Evolutionary conservation across 805 yeast genomes (phyloP), one percentile per base, ranked within the genome.

Genomic region (Barnettozyma sucrosica): DNA sequence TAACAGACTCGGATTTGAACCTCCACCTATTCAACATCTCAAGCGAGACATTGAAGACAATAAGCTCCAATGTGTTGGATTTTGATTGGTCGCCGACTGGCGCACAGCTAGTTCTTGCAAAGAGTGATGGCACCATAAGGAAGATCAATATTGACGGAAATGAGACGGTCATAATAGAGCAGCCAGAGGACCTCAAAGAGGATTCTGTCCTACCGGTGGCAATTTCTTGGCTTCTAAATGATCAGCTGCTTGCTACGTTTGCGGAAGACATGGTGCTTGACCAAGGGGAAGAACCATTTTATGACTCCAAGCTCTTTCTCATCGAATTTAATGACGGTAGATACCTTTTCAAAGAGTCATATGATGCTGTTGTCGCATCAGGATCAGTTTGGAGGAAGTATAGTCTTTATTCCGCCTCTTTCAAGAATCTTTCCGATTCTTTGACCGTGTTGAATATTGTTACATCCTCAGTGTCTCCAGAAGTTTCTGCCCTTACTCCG

Each of bases 381-480:
- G 80, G 82, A 2, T 64, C 73, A 0, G 66, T 71, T 1, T 65
- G 71, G 46, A 68, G 89, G 55, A 60, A 61, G 36, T 72, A 77
- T 2, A 56, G 72, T 2, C 70, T 71, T 41, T 83, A 83, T 57
- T 48, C 69, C 1, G 60, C 67, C 4, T 45, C 55, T 2, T 56
- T 82, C 9, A 54, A 62, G 20, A 56, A 68, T 18, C 74, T 87
- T 75, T 61, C 72, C 6, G 51, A 58, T 37, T 49, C 61, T 23
- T 43, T 59, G 51, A 59, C 67, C 2, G 44, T 52, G 10, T 46
- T 80, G 2, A 54, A 71, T 21, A 51, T 88, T 19, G 50, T 84
- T 1, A 76, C 86, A 1, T 76, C 84, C 2, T 76, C 89, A 0
- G 72, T 79, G 21, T 78, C 93, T 0, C 72, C 85, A 3, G 96